phyloP scores from a whole-genome alignment of 768 basidiomycete species.

The Terana coerulea region DNA sequence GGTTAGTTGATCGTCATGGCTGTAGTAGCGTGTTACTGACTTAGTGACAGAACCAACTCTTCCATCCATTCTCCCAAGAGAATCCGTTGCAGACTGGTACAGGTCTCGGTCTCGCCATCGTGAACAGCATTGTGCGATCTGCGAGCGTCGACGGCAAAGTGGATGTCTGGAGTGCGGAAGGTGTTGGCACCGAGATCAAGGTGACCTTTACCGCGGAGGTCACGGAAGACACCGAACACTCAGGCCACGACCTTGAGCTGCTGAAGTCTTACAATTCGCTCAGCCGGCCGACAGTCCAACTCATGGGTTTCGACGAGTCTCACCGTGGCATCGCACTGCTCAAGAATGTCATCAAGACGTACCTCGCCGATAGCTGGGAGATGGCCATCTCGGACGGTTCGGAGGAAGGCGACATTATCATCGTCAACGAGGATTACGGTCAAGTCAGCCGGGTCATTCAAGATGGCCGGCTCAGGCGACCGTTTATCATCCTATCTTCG shows the following conservation, averaged over 20 bases:
- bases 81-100: conserved; percentile 92
- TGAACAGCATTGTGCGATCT: conserved; percentile 86
- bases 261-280: conserved; percentile 22
- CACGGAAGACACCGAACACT: conserved; percentile 34
- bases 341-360: conserved; percentile 55
- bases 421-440: conserved; percentile 75
- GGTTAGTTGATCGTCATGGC: conserved; percentile 36
- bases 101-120: conserved; percentile 91
- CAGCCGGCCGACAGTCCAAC: conserved; percentile 50
- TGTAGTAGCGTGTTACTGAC: neutral
- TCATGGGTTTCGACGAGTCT: conserved; percentile 66
- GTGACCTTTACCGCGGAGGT: conserved; percentile 76
- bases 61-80: conserved; percentile 97
- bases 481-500: conserved; percentile 75
- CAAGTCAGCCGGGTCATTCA: conserved; percentile 55
- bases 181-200: conserved; percentile 87
- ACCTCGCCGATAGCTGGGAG: conserved; percentile 75
- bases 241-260: conserved; percentile 21
- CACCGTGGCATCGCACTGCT: conserved; percentile 69
- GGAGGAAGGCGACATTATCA: conserved; percentile 64
- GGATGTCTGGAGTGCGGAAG: conserved; percentile 92
- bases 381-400: conserved; percentile 44
- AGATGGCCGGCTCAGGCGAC: conserved; percentile 50
- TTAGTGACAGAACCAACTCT: conserved; percentile 72
- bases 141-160: conserved; percentile 87